Conservation (phyloP, 78 protist species). For the slime mould (Dictyostelium discoideum) region DNA sequence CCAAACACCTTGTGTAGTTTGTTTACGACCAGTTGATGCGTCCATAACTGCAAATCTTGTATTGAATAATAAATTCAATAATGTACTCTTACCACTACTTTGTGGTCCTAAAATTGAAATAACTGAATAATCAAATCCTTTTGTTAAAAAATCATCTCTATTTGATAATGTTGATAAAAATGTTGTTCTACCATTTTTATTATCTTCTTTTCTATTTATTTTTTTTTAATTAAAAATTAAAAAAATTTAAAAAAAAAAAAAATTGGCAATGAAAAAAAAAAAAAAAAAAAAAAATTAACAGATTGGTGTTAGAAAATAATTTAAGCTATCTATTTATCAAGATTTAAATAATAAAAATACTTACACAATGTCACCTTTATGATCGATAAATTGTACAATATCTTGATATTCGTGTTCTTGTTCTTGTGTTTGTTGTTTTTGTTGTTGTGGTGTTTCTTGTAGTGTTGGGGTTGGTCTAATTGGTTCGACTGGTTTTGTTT, state of each 20-base stretch:
- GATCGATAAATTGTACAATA: constrained; percentile 75
- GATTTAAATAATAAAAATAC: background rate
- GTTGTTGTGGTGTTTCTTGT: background rate
- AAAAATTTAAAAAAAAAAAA: background rate
- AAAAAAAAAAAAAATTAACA: background rate
- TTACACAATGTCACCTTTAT: constrained; percentile 68
- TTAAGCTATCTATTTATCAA: too few species aligned
- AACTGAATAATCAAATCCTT: constrained; percentile 88
- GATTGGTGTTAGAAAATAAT: too few species aligned
- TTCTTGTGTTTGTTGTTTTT: background rate
- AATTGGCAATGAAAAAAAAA: background rate
- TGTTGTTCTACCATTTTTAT: constrained; percentile 39
- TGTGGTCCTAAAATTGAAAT: constrained; percentile 95
- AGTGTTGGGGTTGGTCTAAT: background rate
- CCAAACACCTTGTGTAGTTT: constrained; percentile 93
- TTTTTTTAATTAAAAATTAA: too few species aligned
- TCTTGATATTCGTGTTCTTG: constrained; percentile 10
- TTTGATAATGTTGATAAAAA: constrained; percentile 64
- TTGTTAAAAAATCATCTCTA: constrained; percentile 52
- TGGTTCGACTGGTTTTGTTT: background rate
- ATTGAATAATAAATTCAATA: constrained; percentile 92
- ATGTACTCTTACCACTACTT: constrained; percentile 94
- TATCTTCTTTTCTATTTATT: constrained; percentile 42
- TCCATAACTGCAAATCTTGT: constrained; percentile 92
- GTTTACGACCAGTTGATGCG: constrained; percentile 81